A percentile compares a stretch with the other conserved stretches of the same genome.
These are phyloP conservation scores for Plasmodium adleri DNA, from an alignment of 169 alveolate genomes.

Conservation along the genomic window DNA sequence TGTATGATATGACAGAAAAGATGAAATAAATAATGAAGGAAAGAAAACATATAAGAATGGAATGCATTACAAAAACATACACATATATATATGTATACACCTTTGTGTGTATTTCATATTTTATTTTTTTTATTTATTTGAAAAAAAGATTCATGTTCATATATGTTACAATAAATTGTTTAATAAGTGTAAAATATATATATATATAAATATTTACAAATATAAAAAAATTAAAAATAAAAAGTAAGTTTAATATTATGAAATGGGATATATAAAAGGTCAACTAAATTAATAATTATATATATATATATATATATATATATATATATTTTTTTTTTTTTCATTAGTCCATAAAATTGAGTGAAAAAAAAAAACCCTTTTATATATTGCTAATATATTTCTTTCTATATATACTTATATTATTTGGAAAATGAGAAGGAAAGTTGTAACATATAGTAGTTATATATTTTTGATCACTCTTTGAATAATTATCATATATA, in stretches of 20 bases:
- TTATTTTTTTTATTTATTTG: too few relatives aligned
- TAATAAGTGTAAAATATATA: not conserved
- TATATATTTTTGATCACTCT: slow-evolving; percentile 30
- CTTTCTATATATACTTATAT: slow-evolving; percentile 45
- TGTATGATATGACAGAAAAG: too few relatives aligned
- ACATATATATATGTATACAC: too few relatives aligned
- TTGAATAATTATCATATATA: slow-evolving; percentile 18
- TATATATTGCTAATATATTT: slow-evolving; percentile 12
- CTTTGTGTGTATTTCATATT: too few relatives aligned
- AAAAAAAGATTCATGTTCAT: too few relatives aligned
- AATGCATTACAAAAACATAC: too few relatives aligned
- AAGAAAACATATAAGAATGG: too few relatives aligned
- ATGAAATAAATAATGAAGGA: too few relatives aligned
- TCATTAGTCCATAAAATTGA: too few relatives aligned
- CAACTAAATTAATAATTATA: not conserved
- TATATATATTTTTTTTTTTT: not conserved
- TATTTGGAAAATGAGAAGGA: slow-evolving; percentile 29
- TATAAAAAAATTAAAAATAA: not conserved
- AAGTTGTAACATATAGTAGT: slow-evolving; percentile 37
- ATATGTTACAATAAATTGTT: not conserved
- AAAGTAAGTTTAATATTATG: too few relatives aligned
- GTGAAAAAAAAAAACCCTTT: too few relatives aligned
- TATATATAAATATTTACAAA: not conserved
- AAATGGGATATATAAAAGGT: too few relatives aligned
- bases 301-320: not conserved